A percentile compares a stretch with the other conserved stretches of the same genome.
These are phyloP conservation scores for Xylaria arbuscula DNA, from an alignment of 2,329 filamentous ascomycete species.

Conservation along the genomic window DNA sequence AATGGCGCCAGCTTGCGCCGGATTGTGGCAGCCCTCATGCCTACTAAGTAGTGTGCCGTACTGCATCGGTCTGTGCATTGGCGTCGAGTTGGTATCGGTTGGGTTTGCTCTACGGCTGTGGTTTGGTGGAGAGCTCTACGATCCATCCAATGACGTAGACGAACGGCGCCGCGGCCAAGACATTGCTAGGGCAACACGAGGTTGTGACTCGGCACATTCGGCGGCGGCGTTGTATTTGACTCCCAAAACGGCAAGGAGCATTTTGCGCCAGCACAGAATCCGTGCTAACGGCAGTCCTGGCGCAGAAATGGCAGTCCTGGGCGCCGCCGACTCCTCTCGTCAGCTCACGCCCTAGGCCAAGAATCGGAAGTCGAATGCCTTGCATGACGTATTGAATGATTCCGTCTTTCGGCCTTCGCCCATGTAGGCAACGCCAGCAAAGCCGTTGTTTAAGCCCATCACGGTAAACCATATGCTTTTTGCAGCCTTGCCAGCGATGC, in stretches of 20 bases:
- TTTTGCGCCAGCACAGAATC: constrained; percentile 35
- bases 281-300: no score
- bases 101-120: background rate
- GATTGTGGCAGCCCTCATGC: background rate
- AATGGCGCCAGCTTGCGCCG: constrained; percentile 2
- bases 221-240: constrained; percentile 39
- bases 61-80: background rate
- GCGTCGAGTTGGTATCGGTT: constrained; percentile 4
- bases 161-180: constrained; percentile 25
- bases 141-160: constrained; percentile 29
- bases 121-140: constrained; percentile 1
- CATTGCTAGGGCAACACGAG: constrained; percentile 50
- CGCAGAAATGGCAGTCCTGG: background rate
- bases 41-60: background rate
- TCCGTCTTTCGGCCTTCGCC: constrained; percentile 10
- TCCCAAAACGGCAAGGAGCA: constrained; percentile 38
- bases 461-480: background rate
- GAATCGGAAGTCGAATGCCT: constrained; percentile 37
- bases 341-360: constrained; percentile 33
- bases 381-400: constrained; percentile 44
- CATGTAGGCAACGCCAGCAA: constrained; percentile 11
- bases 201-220: constrained; percentile 43
- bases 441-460: constrained; percentile 7
- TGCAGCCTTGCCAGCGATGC: constrained; percentile 32
- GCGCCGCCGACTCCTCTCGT: constrained; percentile 14